Evolutionary conservation across 2,329 filamentous ascomycete genomes (phyloP).

Genomic region (Fusarium sp.): DNA sequence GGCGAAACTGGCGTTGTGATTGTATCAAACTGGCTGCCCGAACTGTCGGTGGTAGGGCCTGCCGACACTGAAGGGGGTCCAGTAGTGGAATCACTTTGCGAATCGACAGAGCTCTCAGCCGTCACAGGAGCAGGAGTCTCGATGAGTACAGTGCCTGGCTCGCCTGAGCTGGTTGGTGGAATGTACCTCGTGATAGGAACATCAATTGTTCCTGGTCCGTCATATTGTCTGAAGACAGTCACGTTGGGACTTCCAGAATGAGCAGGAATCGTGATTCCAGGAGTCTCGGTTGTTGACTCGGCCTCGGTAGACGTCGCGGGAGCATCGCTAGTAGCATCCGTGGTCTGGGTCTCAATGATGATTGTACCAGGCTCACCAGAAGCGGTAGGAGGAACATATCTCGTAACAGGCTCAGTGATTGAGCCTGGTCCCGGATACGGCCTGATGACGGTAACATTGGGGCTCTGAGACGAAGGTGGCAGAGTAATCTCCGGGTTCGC

Average conservation of each 20-base stretch:
- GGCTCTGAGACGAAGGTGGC: slow-evolving; percentile 10
- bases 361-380: slow-evolving; percentile 25
- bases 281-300: not conserved
- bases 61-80: slow-evolving; percentile 21
- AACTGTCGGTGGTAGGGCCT: slow-evolving; percentile 10
- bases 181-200: slow-evolving; percentile 1
- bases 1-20: not conserved
- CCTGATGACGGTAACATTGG: slow-evolving; percentile 17
- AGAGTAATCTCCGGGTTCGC: slow-evolving; percentile 14
- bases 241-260: slow-evolving; percentile 6
- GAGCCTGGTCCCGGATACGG: slow-evolving; percentile 22
- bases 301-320: not conserved
- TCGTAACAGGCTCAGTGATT: slow-evolving; percentile 22
- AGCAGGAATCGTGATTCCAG: slow-evolving; percentile 15
- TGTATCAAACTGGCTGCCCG: not conserved
- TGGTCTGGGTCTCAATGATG: slow-evolving; percentile 18
- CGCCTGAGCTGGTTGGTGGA: not conserved
- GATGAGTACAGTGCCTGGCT: slow-evolving; percentile 3
- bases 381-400: slow-evolving; percentile 15
- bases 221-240: not conserved
- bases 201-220: slow-evolving; percentile 6
- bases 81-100: not conserved
- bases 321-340: not conserved
- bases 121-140: slow-evolving; percentile 1
- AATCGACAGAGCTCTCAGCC: not conserved